These are phyloP conservation scores for Fusarium bactridioides DNA, from an alignment of 2,329 filamentous ascomycete genomes.

Conservation along the genomic window DNA sequence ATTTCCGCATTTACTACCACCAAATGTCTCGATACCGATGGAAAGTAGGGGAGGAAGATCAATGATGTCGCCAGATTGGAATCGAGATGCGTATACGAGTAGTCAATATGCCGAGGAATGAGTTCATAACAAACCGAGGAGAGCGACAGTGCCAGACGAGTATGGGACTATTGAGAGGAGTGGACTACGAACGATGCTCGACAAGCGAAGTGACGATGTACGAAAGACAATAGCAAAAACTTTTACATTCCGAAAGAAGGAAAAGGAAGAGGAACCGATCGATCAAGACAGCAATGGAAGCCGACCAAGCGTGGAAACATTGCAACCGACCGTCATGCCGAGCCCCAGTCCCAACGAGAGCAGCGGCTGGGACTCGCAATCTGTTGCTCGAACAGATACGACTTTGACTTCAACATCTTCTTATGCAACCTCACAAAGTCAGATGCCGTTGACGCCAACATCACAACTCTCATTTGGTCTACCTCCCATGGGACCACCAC, in stretches of 20 bases:
- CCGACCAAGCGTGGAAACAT: conserved; percentile 34
- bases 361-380: conserved; percentile 15
- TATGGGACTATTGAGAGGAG: conserved; percentile 64
- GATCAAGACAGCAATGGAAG: conserved; percentile 27
- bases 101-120: conserved; percentile 50
- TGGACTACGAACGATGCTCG: conserved; percentile 59
- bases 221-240: conserved; percentile 62
- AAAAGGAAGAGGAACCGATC: conserved; percentile 48
- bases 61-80: conserved; percentile 29
- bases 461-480: conserved; percentile 29
- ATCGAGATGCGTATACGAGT: conserved; percentile 36
- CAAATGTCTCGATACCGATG: neutral
- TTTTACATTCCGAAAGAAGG: conserved; percentile 59
- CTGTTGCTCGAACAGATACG: conserved; percentile 14
- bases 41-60: neutral
- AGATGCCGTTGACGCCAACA: conserved; percentile 29
- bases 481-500: conserved; percentile 48
- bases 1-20: conserved; percentile 46
- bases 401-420: conserved; percentile 12
- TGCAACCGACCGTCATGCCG: conserved; percentile 23
- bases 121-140: conserved; percentile 53
- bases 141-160: conserved; percentile 55
- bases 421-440: conserved; percentile 26
- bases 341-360: conserved; percentile 13
- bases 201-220: conserved; percentile 64